These are phyloP conservation scores for Simplicillium sp. DNA, from an alignment of 2,329 filamentous ascomycete species.

Conservation along the genomic window DNA sequence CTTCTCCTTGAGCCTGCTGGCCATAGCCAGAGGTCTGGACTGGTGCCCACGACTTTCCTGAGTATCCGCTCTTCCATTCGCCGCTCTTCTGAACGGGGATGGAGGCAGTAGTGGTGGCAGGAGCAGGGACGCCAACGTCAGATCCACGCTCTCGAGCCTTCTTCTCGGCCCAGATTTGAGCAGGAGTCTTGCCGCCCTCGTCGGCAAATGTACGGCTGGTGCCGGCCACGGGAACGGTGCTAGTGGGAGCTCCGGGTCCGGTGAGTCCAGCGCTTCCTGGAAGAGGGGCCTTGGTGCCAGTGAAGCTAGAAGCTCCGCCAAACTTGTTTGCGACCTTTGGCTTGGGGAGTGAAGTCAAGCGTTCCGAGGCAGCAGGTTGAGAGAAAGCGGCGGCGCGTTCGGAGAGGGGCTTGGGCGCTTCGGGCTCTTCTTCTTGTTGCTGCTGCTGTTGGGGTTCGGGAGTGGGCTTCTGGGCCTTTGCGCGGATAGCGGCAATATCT, in stretches of 20 bases:
- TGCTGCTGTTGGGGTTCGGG: conserved; percentile 29
- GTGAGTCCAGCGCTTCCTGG: conserved; percentile 61
- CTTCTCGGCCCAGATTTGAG: conserved; percentile 95
- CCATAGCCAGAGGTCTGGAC: conserved; percentile 66
- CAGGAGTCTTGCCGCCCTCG: conserved; percentile 88
- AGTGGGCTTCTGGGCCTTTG: conserved; percentile 62
- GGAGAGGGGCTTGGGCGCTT: conserved; percentile 52
- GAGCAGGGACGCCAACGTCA: conserved; percentile 28
- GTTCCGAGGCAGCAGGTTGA: conserved; percentile 53
- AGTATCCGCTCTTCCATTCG: conserved; percentile 87
- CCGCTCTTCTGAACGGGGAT: conserved; percentile 64
- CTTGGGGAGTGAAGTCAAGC: conserved; percentile 81
- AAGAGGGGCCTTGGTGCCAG: conserved; percentile 80
- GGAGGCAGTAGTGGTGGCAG: conserved; percentile 37
- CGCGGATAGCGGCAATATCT: conserved; percentile 88
- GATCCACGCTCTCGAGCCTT: conserved; percentile 71
- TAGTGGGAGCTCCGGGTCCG: conserved; percentile 44
- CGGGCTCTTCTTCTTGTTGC: conserved; percentile 15
- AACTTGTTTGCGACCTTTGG: conserved; percentile 93
- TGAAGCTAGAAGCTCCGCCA: conserved; percentile 60
- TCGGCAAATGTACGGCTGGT: conserved; percentile 93
- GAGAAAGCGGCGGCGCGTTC: conserved; percentile 69
- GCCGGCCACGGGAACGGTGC: conserved; percentile 55
- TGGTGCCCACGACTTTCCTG: conserved; percentile 80
- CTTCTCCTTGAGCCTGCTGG: conserved; percentile 41